Conservation (phyloP, 768 basidiomycete species). For the Rhizopogon roseolus region DNA sequence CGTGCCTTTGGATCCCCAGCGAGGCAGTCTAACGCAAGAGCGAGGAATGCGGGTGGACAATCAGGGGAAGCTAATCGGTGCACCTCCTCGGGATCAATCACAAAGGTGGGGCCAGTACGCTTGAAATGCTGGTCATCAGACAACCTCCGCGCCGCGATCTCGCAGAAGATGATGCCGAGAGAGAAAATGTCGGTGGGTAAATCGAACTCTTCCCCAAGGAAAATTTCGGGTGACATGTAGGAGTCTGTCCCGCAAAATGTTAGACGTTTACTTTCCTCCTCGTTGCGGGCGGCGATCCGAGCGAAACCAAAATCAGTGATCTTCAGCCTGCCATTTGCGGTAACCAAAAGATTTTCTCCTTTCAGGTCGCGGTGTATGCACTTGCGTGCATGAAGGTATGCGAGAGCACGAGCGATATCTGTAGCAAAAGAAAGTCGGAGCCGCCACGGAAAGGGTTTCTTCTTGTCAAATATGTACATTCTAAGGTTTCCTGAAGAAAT, state of each 20-base stretch:
- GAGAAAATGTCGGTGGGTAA: constrained; percentile 94
- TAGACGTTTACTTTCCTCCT: constrained; percentile 80
- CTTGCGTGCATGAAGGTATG: constrained; percentile 93
- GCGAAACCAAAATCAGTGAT: constrained; percentile 99
- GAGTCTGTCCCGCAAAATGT: constrained; percentile 90
- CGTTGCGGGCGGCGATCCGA: constrained; percentile 87
- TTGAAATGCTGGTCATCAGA: constrained; percentile 80
- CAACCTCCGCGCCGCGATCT: constrained; percentile 80
- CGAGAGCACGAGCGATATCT: constrained; percentile 91
- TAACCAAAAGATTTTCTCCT: constrained; percentile 96
- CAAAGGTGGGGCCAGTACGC: constrained; percentile 75
- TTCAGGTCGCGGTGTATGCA: constrained; percentile 91
- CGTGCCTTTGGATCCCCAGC: constrained; percentile 57
- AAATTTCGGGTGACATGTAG: constrained; percentile 97
- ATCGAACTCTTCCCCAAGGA: constrained; percentile 88
- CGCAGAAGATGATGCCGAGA: constrained; percentile 88
- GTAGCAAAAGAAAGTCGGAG: constrained; percentile 92
- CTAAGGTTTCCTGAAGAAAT: constrained; percentile 61
- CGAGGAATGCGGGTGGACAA: constrained; percentile 75
- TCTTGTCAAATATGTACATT: constrained; percentile 82
- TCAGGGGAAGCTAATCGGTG: constrained; percentile 58
- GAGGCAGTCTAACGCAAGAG: constrained; percentile 77
- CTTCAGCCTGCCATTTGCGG: constrained; percentile 90
- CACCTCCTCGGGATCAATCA: constrained; percentile 73
- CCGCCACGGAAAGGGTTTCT: constrained; percentile 86